Base-by-base conservation (phyloP, 2,329 filamentous ascomycete species). In the Colletotrichum echinochloae region DNA sequence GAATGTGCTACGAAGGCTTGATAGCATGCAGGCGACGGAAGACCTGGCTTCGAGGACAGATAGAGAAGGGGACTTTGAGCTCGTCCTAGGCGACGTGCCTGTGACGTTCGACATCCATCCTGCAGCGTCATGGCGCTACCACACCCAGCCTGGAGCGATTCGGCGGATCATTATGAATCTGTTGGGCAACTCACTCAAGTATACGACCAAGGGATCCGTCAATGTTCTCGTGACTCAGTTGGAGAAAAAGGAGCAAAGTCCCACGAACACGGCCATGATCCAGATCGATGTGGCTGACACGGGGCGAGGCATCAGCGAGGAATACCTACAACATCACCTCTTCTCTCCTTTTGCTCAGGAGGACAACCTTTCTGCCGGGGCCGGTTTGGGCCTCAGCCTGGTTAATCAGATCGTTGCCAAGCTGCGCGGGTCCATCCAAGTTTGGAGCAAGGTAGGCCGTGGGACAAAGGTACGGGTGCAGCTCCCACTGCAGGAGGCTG, bases 301-400 rank as follows among this genome's bases (percentile, higher is more conserved):
- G 0, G 91, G 91, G 1, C 85, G 85, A 54, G 91, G 91, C 1
- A 93, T 93, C 41, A 86, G 86, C 0, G 82, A 87, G 7, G 87
- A 91, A 12, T 93, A 89, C 72, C 79, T 92, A 14, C 83, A 86
- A 26, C 85, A 87, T 11, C 84, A 85, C 18, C 78, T 92, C 0
- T 93, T 90, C 75, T 88, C 85, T 0, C 88, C 90, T 0, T 92
- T 92, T 71, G 79, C 84, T 0, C 91, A 93, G 72, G 91, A 93
- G 74, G 85, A 92, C 57, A 79, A 82, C 0, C 77, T 93, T 1
- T 83, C 86, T 0, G 85, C 87, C 0, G 91, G 91, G 0, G 88
- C 88, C 0, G 91, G 91, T 0, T 81, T 93, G 0, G 91, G 91
- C 0, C 78, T 93, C 37, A 90, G 88, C 49, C 87, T 93, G 11